phyloP scores from a whole-genome alignment of 1,284 basidiomycete species.

The Pascua sp. region DNA sequence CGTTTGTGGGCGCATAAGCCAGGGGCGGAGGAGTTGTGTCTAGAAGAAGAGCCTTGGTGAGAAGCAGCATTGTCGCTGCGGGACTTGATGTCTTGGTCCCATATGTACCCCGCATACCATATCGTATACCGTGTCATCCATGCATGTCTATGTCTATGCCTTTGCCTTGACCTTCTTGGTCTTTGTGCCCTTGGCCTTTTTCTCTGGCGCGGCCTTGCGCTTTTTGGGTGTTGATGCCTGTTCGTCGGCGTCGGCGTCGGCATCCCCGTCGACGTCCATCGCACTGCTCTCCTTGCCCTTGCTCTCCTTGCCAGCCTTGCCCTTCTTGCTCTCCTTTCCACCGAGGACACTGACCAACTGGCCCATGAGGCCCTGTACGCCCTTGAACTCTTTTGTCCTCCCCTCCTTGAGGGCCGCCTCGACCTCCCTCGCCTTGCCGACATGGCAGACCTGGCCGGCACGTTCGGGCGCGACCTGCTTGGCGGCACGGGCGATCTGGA shows the following conservation, averaged over 20 bases:
- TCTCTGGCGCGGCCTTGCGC: constrained; percentile 15
- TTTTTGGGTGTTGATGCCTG: constrained; percentile 17
- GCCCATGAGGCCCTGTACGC: constrained; percentile 54
- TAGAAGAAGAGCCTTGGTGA: too few species aligned
- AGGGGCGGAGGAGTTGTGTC: too few species aligned
- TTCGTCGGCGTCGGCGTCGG: constrained; percentile 11
- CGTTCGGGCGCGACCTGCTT: constrained; percentile 33
- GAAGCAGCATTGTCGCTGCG: too few species aligned
- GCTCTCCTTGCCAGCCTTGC: constrained; percentile 22
- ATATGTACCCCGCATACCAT: too few species aligned
- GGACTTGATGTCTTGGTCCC: too few species aligned
- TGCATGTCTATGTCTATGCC: neutral
- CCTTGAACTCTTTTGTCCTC: constrained; percentile 54
- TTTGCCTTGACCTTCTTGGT: constrained; percentile 1
- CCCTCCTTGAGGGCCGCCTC: constrained; percentile 48
- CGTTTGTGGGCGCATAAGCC: constrained; percentile 4
- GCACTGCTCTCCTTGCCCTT: constrained; percentile 16
- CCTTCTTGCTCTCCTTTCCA: constrained; percentile 40
- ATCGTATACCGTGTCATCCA: neutral
- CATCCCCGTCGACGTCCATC: constrained; percentile 9
- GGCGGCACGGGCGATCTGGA: constrained; percentile 65
- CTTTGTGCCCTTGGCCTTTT: constrained; percentile 10
- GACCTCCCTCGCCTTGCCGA: constrained; percentile 28
- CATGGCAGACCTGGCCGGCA: constrained; percentile 3
- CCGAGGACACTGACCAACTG: constrained; percentile 51